Conservation (phyloP, 176 grass and related monocot genomes). For the Phoenix dactylifera region DNA sequence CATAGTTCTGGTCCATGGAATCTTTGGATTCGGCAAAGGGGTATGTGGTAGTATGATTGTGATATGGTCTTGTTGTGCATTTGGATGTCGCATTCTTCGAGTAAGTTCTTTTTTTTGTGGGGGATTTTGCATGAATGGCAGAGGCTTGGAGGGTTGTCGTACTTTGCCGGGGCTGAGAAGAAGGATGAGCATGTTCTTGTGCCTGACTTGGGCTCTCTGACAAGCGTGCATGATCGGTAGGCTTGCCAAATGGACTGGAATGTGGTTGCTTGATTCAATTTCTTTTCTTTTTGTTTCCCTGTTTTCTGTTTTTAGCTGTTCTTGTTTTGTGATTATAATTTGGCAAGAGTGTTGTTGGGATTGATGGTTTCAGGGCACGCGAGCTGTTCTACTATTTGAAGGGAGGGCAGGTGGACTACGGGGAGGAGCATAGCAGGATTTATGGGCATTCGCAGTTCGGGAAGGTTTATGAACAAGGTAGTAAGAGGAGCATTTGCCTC, state of each 20-base stretch:
- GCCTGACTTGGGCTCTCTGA: constrained; percentile 71
- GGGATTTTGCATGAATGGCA: constrained; percentile 11
- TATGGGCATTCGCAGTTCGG: constrained; percentile 51
- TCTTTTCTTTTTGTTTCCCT: too few relatives aligned
- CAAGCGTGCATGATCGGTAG: constrained; percentile 72
- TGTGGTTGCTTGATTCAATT: too few relatives aligned
- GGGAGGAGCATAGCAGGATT: constrained; percentile 54
- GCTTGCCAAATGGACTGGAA: too few relatives aligned
- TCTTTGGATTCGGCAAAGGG: constrained; percentile 89
- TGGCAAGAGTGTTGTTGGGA: background rate
- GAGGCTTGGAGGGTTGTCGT: constrained; percentile 70
- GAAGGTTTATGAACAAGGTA: constrained; percentile 44
- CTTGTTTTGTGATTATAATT: too few relatives aligned
- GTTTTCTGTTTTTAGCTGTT: too few relatives aligned
- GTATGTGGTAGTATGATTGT: constrained; percentile 11
- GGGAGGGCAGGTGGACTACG: constrained; percentile 74
- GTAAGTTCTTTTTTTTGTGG: background rate
- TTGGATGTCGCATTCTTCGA: background rate
- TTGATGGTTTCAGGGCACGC: constrained; percentile 30
- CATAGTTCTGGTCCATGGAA: constrained; percentile 82
- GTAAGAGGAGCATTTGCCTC: too few relatives aligned
- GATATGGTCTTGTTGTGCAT: too few relatives aligned
- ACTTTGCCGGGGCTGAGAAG: constrained; percentile 91
- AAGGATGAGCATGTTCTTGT: constrained; percentile 77
- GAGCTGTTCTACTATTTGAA: constrained; percentile 90